These are phyloP conservation scores for Sugiyamaella smithiae DNA, from an alignment of 805 yeast species.

Conservation along the genomic window DNA sequence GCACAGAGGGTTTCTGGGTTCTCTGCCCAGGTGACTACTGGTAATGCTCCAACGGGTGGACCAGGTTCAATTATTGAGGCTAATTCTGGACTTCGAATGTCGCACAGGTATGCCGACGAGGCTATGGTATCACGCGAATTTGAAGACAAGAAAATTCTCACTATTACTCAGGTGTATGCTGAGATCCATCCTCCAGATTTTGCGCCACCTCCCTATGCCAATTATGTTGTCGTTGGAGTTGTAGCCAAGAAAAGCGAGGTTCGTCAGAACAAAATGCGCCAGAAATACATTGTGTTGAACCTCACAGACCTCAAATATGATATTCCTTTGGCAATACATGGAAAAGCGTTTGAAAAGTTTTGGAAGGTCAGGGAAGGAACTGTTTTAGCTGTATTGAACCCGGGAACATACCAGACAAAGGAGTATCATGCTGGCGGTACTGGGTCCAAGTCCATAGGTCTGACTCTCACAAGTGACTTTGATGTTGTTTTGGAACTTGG, in stretches of 20 bases:
- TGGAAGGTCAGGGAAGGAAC: slow-evolving; percentile 78
- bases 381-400: slow-evolving; percentile 71
- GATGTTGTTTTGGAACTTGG: slow-evolving; percentile 72
- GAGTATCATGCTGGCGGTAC: slow-evolving; percentile 33
- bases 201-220: slow-evolving; percentile 63
- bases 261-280: slow-evolving; percentile 36
- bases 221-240: slow-evolving; percentile 80
- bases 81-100: slow-evolving; percentile 44
- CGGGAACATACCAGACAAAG: slow-evolving; percentile 45
- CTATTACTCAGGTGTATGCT: slow-evolving; percentile 59
- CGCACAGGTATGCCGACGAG: slow-evolving; percentile 46
- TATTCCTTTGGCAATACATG: slow-evolving; percentile 62
- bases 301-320: slow-evolving; percentile 66
- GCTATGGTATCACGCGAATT: slow-evolving; percentile 40
- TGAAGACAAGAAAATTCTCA: slow-evolving; percentile 50
- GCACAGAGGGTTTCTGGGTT: slow-evolving; percentile 1
- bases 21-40: neutral
- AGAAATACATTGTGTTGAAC: slow-evolving; percentile 58
- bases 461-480: slow-evolving; percentile 50
- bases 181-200: slow-evolving; percentile 68
- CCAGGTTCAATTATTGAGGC: slow-evolving; percentile 33
- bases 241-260: slow-evolving; percentile 57
- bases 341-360: slow-evolving; percentile 61
- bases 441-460: slow-evolving; percentile 46
- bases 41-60: neutral